phyloP scores from a whole-genome alignment of 164 flowering plant species.

The Magnolia officinalis region DNA sequence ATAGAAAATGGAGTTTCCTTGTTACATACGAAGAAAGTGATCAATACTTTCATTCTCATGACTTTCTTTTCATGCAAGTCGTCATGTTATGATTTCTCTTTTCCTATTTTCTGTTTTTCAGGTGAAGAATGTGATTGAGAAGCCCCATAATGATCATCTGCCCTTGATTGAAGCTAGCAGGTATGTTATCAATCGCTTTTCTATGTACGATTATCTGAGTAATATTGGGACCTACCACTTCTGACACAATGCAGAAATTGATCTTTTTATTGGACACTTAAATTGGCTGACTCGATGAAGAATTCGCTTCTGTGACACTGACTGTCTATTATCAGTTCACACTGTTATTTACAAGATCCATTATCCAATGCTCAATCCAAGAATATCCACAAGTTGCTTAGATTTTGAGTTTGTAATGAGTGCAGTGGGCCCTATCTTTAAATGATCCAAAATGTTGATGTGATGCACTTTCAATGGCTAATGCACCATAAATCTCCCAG shows the following conservation, averaged over 20 bases:
- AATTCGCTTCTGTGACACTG: too few relatives aligned
- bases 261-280: neutral
- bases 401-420: too few relatives aligned
- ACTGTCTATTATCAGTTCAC: neutral
- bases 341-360: neutral
- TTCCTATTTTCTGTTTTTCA: slow-evolving; percentile 24
- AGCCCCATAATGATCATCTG: slow-evolving; percentile 92
- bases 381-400: too few relatives aligned
- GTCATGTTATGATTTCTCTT: neutral
- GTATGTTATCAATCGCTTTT: slow-evolving; percentile 28
- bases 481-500: too few relatives aligned
- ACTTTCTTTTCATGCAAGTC: neutral
- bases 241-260: neutral
- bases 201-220: neutral
- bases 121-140: slow-evolving; percentile 95
- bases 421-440: too few relatives aligned
- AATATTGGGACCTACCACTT: neutral
- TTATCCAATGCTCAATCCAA: too few relatives aligned
- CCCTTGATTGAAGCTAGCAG: slow-evolving; percentile 99
- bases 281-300: neutral
- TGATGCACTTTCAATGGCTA: too few relatives aligned
- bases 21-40: neutral
- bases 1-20: neutral
- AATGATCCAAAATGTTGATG: too few relatives aligned
- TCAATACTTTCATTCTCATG: neutral